phyloP scores from a whole-genome alignment of 768 basidiomycete genomes.

The Agaricus bisporus region DNA sequence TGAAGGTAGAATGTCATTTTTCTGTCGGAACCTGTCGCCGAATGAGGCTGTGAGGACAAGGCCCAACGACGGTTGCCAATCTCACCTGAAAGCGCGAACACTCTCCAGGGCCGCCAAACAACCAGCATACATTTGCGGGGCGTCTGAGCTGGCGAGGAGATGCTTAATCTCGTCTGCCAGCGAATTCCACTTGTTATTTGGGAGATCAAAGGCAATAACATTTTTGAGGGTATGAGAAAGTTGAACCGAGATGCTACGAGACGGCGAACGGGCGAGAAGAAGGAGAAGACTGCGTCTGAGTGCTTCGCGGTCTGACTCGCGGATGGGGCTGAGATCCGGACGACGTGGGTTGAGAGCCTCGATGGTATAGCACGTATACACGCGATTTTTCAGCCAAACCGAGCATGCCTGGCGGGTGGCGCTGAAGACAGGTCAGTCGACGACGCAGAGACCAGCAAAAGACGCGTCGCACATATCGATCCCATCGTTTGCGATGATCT shows the following conservation, averaged over 20 bases:
- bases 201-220: constrained; percentile 73
- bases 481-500: constrained; percentile 75
- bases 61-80: too few relatives aligned
- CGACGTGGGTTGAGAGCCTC: constrained; percentile 34
- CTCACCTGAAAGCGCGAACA: constrained; percentile 69
- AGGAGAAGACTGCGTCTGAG: constrained; percentile 63
- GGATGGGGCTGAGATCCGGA: constrained; percentile 59
- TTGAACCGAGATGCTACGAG: constrained; percentile 66
- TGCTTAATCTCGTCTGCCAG: constrained; percentile 63
- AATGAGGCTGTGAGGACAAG: too few relatives aligned
- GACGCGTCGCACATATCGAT: constrained; percentile 66
- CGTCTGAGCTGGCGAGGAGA: constrained; percentile 55
- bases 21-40: constrained; percentile 57
- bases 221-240: constrained; percentile 69
- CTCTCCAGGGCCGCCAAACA: constrained; percentile 74
- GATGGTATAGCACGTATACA: constrained; percentile 58
- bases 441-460: constrained; percentile 8
- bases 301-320: constrained; percentile 63
- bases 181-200: constrained; percentile 59
- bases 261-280: constrained; percentile 62
- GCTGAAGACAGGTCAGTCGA: constrained; percentile 26
- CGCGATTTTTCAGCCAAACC: constrained; percentile 89
- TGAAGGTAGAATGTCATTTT: constrained; percentile 48
- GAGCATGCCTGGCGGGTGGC: constrained; percentile 80
- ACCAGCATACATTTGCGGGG: constrained; percentile 75